These are phyloP conservation scores for Areca catechu DNA, from an alignment of 176 grass and related monocot species.

Conservation along the genomic window DNA sequence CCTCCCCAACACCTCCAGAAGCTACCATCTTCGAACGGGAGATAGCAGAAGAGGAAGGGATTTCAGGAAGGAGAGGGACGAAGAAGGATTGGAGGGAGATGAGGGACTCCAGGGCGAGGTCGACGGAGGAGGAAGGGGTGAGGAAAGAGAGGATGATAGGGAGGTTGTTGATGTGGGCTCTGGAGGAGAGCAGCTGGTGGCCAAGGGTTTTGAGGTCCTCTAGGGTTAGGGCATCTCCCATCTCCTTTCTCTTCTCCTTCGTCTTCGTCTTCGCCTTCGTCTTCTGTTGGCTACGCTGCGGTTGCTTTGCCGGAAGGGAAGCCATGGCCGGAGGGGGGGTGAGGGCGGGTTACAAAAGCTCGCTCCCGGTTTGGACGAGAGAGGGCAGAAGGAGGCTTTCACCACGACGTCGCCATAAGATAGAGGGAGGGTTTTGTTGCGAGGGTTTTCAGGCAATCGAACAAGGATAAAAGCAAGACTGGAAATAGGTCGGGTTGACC, in stretches of 20 bases:
- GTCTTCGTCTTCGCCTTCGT: constrained; percentile 19
- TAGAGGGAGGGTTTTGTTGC: no score
- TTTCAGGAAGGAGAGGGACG: constrained; percentile 59
- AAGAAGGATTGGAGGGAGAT: constrained; percentile 91
- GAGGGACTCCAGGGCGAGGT: constrained; percentile 51
- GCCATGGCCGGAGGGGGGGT: neutral
- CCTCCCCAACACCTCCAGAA: constrained; percentile 1
- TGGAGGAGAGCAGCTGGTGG: constrained; percentile 63
- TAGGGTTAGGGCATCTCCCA: constrained; percentile 16
- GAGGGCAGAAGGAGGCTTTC: no score
- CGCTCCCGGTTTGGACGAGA: no score
- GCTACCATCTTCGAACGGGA: neutral
- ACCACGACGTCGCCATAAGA: no score
- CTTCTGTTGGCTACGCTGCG: constrained; percentile 15
- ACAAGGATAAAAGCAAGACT: no score
- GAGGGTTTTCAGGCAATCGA: no score
- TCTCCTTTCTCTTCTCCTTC: neutral
- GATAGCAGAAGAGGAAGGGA: constrained; percentile 31
- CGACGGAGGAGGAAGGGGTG: constrained; percentile 31
- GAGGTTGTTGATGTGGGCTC: constrained; percentile 77
- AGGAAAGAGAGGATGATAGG: constrained; percentile 63
- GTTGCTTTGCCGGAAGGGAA: neutral
- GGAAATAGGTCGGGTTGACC: no score
- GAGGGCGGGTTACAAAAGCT: no score
- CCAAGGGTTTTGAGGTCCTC: constrained; percentile 49